Percentiles rank a stretch among this genome's conserved stretches.
Evolutionary conservation across 2,329 filamentous ascomycete species (phyloP).

Genomic region (Fusarium mangiferae): DNA sequence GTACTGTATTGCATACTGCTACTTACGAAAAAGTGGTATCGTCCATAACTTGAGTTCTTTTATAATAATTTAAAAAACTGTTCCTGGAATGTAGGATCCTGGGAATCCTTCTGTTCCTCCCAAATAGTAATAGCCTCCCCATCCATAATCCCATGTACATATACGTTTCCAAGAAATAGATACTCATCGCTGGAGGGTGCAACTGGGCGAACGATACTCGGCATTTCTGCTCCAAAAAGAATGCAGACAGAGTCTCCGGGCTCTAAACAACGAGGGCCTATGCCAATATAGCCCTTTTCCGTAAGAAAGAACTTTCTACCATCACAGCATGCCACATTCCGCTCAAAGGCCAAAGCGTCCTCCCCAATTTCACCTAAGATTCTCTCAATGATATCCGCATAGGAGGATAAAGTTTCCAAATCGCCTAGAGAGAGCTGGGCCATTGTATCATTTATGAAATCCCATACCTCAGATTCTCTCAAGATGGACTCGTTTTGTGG

Average conservation of each 20-base stretch:
- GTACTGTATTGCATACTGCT: rapidly evolving
- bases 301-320: neutral
- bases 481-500: neutral
- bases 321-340: too few species aligned
- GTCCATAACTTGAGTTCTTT: rapidly evolving
- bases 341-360: rapidly evolving
- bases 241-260: neutral
- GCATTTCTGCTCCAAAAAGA: neutral
- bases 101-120: neutral
- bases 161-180: neutral
- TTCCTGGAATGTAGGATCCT: neutral
- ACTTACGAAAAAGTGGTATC: rapidly evolving
- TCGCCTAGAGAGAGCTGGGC: rapidly evolving
- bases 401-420: too few species aligned
- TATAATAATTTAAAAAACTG: neutral
- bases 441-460: rapidly evolving
- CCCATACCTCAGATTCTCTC: neutral
- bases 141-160: neutral
- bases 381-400: rapidly evolving
- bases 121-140: neutral
- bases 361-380: rapidly evolving
- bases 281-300: neutral
- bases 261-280: neutral
- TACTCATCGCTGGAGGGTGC: rapidly evolving
- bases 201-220: rapidly evolving